These are phyloP conservation scores for Pelargonium nanum DNA, from an alignment of 345 rosid genomes.

Conservation along the genomic window DNA sequence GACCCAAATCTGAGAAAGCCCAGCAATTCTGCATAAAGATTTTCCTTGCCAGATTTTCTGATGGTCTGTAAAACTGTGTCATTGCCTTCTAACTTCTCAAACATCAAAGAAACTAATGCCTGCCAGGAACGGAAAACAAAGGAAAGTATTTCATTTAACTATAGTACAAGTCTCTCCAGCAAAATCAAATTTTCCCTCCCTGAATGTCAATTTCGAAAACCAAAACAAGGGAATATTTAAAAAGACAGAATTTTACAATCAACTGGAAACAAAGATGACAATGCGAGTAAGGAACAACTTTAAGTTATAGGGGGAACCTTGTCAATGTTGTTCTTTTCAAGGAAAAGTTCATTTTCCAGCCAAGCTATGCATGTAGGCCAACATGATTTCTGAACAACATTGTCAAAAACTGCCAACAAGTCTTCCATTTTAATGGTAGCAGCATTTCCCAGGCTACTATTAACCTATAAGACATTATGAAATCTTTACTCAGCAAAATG, in stretches of 20 bases:
- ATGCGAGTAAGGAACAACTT: constrained; percentile 1
- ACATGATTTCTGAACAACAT: constrained; percentile 41
- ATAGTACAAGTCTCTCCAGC: constrained; percentile 1
- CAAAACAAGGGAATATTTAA: neutral
- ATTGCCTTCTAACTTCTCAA: constrained; percentile 55
- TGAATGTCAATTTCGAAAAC: neutral
- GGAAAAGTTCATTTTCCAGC: constrained; percentile 46
- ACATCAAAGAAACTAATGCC: constrained; percentile 46
- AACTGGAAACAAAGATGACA: neutral
- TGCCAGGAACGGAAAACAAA: constrained; percentile 17
- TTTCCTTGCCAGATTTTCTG: constrained; percentile 69
- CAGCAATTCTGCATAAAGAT: constrained; percentile 68
- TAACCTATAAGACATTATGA: constrained; percentile 40
- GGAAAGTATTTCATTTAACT: neutral
- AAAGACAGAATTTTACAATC: neutral
- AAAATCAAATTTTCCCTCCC: neutral
- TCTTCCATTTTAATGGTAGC: constrained; percentile 28
- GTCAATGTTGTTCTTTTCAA: constrained; percentile 30
- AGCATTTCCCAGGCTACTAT: constrained; percentile 17
- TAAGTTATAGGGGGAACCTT: constrained; percentile 25
- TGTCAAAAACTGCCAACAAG: constrained; percentile 37
- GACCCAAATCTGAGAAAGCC: constrained; percentile 54
- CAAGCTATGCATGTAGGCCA: constrained; percentile 49
- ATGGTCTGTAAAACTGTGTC: constrained; percentile 44
- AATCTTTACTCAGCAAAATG: constrained; percentile 1